Evolutionary conservation across 495 filamentous ascomycete species (phyloP).

Genomic region (Neurospora sp.): DNA sequence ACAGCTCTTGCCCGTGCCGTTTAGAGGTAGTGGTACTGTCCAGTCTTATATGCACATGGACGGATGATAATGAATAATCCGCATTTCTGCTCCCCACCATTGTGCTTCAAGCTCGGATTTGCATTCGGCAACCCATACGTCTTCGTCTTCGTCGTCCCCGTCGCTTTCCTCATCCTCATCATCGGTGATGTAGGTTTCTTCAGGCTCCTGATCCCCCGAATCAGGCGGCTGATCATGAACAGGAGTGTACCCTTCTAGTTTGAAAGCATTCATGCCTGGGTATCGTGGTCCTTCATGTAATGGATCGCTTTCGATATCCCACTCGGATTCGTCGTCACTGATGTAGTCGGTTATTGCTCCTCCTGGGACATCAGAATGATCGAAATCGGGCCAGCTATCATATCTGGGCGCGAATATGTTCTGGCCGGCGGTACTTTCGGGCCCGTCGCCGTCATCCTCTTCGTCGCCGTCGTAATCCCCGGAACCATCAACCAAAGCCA

Average conservation of each 20-base stretch:
- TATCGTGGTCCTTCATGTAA: neutral
- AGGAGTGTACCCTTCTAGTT: neutral
- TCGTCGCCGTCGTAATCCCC: too few species aligned
- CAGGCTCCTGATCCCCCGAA: neutral
- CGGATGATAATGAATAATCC: neutral
- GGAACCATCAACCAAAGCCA: too few species aligned
- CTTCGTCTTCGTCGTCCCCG: neutral
- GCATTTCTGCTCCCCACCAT: neutral
- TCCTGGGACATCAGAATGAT: too few species aligned
- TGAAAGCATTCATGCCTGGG: neutral
- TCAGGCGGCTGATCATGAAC: accelerated
- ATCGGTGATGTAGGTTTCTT: neutral
- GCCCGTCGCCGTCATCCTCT: neutral
- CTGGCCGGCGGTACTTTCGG: neutral
- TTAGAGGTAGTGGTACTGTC: too few species aligned
- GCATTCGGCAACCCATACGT: neutral
- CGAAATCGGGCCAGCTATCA: neutral
- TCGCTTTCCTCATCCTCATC: neutral
- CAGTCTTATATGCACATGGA: too few species aligned
- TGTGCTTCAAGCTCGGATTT: neutral
- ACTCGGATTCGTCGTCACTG: neutral
- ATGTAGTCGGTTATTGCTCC: neutral
- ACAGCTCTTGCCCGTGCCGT: too few species aligned
- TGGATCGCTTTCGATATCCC: neutral
- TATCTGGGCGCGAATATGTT: neutral